These are phyloP conservation scores for Penicillium ucsense DNA, from an alignment of 495 filamentous ascomycete species.

Conservation along the genomic window DNA sequence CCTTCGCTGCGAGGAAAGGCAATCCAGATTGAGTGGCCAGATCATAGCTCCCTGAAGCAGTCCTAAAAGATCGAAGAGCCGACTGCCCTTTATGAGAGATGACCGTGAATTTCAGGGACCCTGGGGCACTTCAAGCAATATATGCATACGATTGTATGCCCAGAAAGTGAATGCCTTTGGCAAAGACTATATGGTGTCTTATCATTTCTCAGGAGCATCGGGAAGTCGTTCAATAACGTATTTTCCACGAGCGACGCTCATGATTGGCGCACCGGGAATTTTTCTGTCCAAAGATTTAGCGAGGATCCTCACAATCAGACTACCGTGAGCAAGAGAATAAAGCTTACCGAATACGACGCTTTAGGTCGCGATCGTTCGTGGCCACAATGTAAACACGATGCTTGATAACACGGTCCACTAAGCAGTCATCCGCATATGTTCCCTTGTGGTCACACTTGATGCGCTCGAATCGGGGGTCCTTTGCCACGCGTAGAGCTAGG, in stretches of 20 bases:
- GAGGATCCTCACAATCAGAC: not conserved
- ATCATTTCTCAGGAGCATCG: conserved; percentile 44
- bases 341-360: conserved; percentile 57
- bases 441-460: conserved; percentile 82
- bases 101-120: too few relatives aligned
- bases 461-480: conserved; percentile 81
- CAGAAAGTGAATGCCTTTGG: too few relatives aligned
- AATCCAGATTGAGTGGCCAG: too few relatives aligned
- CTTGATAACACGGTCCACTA: conserved; percentile 76
- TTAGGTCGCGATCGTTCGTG: conserved; percentile 73
- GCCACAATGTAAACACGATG: conserved; percentile 80
- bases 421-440: conserved; percentile 89
- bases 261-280: conserved; percentile 42
- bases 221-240: conserved; percentile 90
- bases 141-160: too few relatives aligned
- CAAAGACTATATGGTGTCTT: not conserved
- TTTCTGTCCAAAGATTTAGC: conserved; percentile 10
- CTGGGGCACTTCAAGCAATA: too few relatives aligned
- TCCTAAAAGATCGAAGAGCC: too few relatives aligned
- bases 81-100: too few relatives aligned
- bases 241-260: conserved; percentile 70
- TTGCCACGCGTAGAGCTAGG: conserved; percentile 80
- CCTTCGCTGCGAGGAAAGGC: too few relatives aligned
- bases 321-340: not conserved
- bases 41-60: too few relatives aligned